phyloP scores from a whole-genome alignment of 352 stramenopile species.

The Pseudoperonospora humuli region DNA sequence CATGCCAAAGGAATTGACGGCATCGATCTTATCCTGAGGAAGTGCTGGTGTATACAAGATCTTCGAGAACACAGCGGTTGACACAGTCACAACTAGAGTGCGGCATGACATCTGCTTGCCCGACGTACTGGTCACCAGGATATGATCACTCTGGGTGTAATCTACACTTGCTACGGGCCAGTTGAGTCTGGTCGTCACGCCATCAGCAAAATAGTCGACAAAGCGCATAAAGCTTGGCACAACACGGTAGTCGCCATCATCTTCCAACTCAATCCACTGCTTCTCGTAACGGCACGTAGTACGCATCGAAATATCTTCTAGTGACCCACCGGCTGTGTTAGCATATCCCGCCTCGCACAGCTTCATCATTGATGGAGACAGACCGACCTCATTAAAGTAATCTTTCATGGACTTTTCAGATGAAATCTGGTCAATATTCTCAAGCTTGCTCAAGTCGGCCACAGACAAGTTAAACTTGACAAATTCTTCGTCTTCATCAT shows the following conservation, averaged over 20 bases:
- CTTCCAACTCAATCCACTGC: slow-evolving; percentile 77
- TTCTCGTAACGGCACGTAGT: slow-evolving; percentile 75
- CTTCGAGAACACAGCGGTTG: slow-evolving; percentile 68
- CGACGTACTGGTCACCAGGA: slow-evolving; percentile 46
- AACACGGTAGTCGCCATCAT: slow-evolving; percentile 74
- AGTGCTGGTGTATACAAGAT: slow-evolving; percentile 61
- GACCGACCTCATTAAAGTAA: slow-evolving; percentile 52
- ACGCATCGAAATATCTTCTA: slow-evolving; percentile 73
- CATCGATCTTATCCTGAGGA: slow-evolving; percentile 44
- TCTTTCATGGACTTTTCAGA: slow-evolving; percentile 63
- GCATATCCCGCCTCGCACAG: slow-evolving; percentile 71
- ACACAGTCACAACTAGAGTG: slow-evolving; percentile 64
- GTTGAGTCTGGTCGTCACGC: slow-evolving; percentile 39
- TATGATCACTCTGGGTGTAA: slow-evolving; percentile 37
- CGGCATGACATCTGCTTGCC: slow-evolving; percentile 55
- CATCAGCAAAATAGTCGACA: slow-evolving; percentile 45
- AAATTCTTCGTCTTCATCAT: slow-evolving; percentile 65
- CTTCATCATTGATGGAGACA: slow-evolving; percentile 77
- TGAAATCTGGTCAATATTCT: slow-evolving; percentile 50
- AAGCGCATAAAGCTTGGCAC: slow-evolving; percentile 63
- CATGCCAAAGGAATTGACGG: slow-evolving; percentile 66
- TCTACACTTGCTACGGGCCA: slow-evolving; percentile 56
- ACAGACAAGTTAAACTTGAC: slow-evolving; percentile 66
- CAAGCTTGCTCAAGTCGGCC: slow-evolving; percentile 48
- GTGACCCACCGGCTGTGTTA: slow-evolving; percentile 60